These are phyloP conservation scores for Teunomyces panamensis DNA, from an alignment of 805 yeast species.

Conservation along the genomic window DNA sequence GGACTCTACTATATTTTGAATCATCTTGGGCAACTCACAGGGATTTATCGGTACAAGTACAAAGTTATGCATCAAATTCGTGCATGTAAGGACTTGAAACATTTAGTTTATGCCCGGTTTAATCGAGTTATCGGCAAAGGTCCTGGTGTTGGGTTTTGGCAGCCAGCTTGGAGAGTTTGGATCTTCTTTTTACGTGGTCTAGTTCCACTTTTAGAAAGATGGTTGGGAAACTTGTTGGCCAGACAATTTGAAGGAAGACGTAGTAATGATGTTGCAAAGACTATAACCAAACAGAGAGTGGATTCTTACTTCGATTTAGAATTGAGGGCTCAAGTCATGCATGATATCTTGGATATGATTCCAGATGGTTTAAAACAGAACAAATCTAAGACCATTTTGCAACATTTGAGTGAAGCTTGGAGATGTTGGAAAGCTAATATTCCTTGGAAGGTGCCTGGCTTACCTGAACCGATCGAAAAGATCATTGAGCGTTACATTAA, in stretches of 20 bases:
- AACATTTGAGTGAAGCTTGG: conserved; percentile 98
- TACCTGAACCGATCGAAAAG: conserved; percentile 85
- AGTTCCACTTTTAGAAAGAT: conserved; percentile 86
- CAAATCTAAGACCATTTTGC: conserved; percentile 82
- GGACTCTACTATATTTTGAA: conserved; percentile 87
- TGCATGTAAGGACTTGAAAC: conserved; percentile 93
- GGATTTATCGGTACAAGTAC: conserved; percentile 94
- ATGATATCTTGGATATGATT: conserved; percentile 94
- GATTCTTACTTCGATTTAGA: conserved; percentile 95
- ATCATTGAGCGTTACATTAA: conserved; percentile 87
- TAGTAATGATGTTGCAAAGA: conserved; percentile 86
- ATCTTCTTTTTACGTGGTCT: conserved; percentile 86
- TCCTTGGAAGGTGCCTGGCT: conserved; percentile 96
- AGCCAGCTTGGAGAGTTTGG: conserved; percentile 99
- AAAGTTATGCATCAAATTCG: conserved; percentile 98
- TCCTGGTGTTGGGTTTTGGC: conserved; percentile 99
- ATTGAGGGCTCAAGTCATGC: conserved; percentile 89
- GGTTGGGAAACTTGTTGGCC: conserved; percentile 88
- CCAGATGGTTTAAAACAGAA: conserved; percentile 90
- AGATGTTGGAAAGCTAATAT: conserved; percentile 99
- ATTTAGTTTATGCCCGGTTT: conserved; percentile 81
- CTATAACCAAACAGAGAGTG: conserved; percentile 91
- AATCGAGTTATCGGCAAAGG: conserved; percentile 91
- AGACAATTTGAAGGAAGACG: conserved; percentile 96
- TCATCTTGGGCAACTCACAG: conserved; percentile 94